Conservation (phyloP, 2,329 filamentous ascomycete genomes). For the Cryphonectria radicalis region DNA sequence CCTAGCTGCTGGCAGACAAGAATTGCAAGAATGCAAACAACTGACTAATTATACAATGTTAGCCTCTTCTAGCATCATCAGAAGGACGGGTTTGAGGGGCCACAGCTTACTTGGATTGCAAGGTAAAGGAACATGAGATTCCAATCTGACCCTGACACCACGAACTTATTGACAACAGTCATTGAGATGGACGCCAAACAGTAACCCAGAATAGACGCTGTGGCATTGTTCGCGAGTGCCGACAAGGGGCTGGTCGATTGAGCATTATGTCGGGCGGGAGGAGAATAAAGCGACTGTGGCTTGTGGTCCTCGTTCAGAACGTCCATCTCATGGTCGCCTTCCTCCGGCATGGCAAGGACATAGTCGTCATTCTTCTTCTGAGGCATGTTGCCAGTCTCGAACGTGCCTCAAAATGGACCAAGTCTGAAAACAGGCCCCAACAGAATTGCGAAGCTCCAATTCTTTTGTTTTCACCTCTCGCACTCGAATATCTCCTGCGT, state of each 20-base stretch:
- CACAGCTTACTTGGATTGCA: constrained; percentile 74
- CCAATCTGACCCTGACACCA: constrained; percentile 87
- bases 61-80: constrained; percentile 22
- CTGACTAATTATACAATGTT: constrained; percentile 60
- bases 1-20: constrained; percentile 79
- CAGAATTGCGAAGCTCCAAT: neutral
- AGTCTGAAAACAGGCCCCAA: neutral
- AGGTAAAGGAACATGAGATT: constrained; percentile 97
- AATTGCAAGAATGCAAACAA: constrained; percentile 88
- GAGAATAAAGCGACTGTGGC: constrained; percentile 40
- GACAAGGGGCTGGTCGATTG: constrained; percentile 45
- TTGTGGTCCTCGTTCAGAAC: constrained; percentile 51
- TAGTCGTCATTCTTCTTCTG: constrained; percentile 90
- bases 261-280: constrained; percentile 28
- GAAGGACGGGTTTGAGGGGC: neutral
- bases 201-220: constrained; percentile 83
- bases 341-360: constrained; percentile 70
- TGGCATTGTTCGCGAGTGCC: constrained; percentile 73
- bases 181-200: constrained; percentile 97
- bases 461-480: neutral
- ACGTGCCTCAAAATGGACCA: neutral
- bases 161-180: constrained; percentile 99
- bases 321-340: constrained; percentile 44
- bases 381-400: constrained; percentile 61
- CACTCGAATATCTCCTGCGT: neutral